Evolutionary conservation across 495 filamentous ascomycete species (phyloP).

Genomic region (Lasiosphaeris hirsuta): DNA sequence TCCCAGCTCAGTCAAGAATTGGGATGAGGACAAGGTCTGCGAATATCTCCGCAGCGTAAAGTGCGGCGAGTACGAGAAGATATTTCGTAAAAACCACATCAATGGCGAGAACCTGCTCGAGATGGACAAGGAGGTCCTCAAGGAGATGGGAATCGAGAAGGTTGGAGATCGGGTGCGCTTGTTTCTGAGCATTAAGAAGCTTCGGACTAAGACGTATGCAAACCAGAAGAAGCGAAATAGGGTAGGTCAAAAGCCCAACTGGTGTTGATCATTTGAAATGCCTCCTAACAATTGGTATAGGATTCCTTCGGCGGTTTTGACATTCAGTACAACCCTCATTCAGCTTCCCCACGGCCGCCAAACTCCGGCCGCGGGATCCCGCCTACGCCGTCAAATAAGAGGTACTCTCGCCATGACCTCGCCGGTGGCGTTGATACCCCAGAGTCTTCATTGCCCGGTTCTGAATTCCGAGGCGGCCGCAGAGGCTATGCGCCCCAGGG

Average conservation of each 20-base stretch:
- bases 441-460: slow-evolving; percentile 62
- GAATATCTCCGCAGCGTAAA: slow-evolving; percentile 89
- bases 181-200: slow-evolving; percentile 86
- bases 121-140: slow-evolving; percentile 91
- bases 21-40: slow-evolving; percentile 89
- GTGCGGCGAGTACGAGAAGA: slow-evolving; percentile 84
- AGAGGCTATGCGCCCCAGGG: slow-evolving; percentile 38
- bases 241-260: slow-evolving; percentile 54
- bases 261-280: slow-evolving; percentile 10
- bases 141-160: slow-evolving; percentile 98
- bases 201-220: slow-evolving; percentile 78
- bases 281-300: slow-evolving; percentile 36
- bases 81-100: slow-evolving; percentile 93
- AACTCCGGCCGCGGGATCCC: slow-evolving; percentile 47
- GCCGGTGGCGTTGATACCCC: slow-evolving; percentile 40
- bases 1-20: slow-evolving; percentile 59
- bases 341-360: slow-evolving; percentile 62
- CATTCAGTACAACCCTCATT: slow-evolving; percentile 58
- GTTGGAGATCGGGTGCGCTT: slow-evolving; percentile 96
- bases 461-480: slow-evolving; percentile 46
- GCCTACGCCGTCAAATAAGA: slow-evolving; percentile 60
- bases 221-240: slow-evolving; percentile 83
- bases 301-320: slow-evolving; percentile 72
- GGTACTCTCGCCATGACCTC: slow-evolving; percentile 65
- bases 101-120: slow-evolving; percentile 95